These are phyloP conservation scores for Penicillium cinerascens DNA, from an alignment of 495 filamentous ascomycete genomes.

Conservation along the genomic window DNA sequence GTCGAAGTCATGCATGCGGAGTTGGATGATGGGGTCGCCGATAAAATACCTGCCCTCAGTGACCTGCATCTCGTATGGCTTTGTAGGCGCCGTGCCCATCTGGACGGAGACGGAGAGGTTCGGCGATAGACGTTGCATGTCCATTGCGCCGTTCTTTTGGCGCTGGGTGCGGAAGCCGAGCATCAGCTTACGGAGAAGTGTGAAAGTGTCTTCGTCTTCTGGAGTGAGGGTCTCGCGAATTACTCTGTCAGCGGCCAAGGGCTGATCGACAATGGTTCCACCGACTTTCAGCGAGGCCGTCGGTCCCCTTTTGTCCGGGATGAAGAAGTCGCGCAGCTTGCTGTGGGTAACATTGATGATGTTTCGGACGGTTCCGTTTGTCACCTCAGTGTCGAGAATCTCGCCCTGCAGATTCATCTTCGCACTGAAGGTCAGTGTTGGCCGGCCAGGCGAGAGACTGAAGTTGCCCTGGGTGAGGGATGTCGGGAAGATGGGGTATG, in stretches of 20 bases:
- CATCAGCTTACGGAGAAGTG: constrained; percentile 40
- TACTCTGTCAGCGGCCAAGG: constrained; percentile 1
- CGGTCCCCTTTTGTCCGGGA: constrained; percentile 18
- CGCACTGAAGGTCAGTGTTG: constrained; percentile 79
- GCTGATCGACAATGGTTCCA: constrained; percentile 22
- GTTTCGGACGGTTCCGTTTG: constrained; percentile 64
- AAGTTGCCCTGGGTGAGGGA: constrained; percentile 56
- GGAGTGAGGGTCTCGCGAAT: constrained; percentile 24
- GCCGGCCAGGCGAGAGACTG: constrained; percentile 63
- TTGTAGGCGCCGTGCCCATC: constrained; percentile 17
- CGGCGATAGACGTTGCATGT: constrained; percentile 22
- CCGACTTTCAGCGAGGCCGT: constrained; percentile 35
- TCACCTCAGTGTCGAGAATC: constrained; percentile 65
- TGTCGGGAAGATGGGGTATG: constrained; percentile 69
- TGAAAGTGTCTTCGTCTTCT: constrained; percentile 41
- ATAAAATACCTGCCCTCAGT: constrained; percentile 33
- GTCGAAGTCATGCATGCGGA: constrained; percentile 25
- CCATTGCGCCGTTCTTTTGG: constrained; percentile 40
- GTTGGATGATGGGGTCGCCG: constrained; percentile 54
- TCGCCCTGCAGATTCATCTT: constrained; percentile 63
- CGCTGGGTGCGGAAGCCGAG: constrained; percentile 37
- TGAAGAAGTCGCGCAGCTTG: constrained; percentile 49
- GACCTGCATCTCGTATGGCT: constrained; percentile 30
- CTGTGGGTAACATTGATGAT: constrained; percentile 71
- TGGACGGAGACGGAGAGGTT: constrained; percentile 32